Evolutionary conservation across 345 rosid species (phyloP), one percentile per base, ranked within the genome.

Genomic region (Leavenworthia alabamica): DNA sequence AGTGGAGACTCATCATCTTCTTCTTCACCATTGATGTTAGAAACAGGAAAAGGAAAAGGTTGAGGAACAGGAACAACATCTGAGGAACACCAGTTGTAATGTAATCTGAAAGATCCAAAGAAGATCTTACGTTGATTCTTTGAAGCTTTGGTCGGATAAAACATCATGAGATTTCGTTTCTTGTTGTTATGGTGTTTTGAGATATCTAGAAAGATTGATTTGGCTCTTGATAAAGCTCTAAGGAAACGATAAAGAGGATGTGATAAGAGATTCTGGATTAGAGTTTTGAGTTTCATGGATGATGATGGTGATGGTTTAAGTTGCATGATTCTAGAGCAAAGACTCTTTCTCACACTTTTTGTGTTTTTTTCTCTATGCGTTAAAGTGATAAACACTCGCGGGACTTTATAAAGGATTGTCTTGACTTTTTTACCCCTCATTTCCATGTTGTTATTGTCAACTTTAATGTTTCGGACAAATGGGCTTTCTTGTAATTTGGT

Each of bases 11-110:
- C 75, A n/a, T n/a, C n/a, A n/a, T 56, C 43, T 43, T 58, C 77
- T 0, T 73, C 80, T 2, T 70, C 68, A 12, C 76, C 56, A 50
- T 77, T n/a, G n/a, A n/a, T n/a, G n/a, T n/a, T 20, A 51, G 71
- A 49, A 57, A 36, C 49, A 15, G 59, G 40, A 1, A 62, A n/a
- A n/a, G n/a, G n/a, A n/a, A n/a, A 75, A 2, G 88, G 75, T 8
- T 70, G 75, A 31, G 90, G 81, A 10, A 79, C 74, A 16, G 93
- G 89, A 8, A 75, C 11, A 10, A 85, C 86, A 65, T 86, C 85
- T 7, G 90, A 85, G 2, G 97, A 90, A 75, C 91, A 82, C 94
- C 96, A 90, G 48, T 90, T 90, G 66, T 90, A 90, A 72, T 90
- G 94, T 31, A 90, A 57, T 62, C 97, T 77, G 46, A 88, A 90